Base-by-base conservation (phyloP, 1,139 yeast genomes). In the Zygosaccharomyces sapae region DNA sequence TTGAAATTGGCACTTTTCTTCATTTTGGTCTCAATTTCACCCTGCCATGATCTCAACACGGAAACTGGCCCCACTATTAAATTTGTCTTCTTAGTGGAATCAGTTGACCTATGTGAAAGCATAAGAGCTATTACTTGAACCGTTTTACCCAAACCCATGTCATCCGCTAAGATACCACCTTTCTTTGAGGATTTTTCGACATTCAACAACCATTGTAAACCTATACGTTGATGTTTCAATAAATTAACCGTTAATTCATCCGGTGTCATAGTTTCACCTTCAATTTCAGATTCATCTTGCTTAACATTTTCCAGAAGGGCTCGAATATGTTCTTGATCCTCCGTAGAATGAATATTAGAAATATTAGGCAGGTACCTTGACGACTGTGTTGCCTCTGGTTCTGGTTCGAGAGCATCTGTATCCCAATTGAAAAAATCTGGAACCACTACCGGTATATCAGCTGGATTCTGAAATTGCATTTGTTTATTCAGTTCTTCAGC, bases 71-170 rank as follows among this genome's bases (percentile, higher is more conserved):
- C 90, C 10, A 90, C 76, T 40, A 90, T 76, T 47, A 90, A 69
- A n/a, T 83, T 87, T 0, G 92, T 80, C 55, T 76, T 80, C 25
- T 46, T 29, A 2, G 52, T 53, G 7, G 43, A 58, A 24, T 69
- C 67, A 10, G 57, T 49, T 0, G 84, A 72, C 49, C 70, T 71
- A 59, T 78, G 74, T 2, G 84, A 74, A 49, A 86, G 61, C 58
- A 88, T 80, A 41, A 87, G 65, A 0, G 95, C 80, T 40, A 87
- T 72, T 2, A 88, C 78, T 67, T 89, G 97, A 37, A 89, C 81
- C 0, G 97, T 89, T 65, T 89, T 90, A 51, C 96, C 97, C 29
- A 89, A 70, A 29, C 96, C 97, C 97, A 89, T 89, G 69, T 86
- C 96, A 68, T 89, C 97, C 0, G 96, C 96, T 35, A 89, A 69